These are phyloP conservation scores for Colletotrichum liriopes DNA, from an alignment of 2,329 filamentous ascomycete species.

Conservation along the genomic window DNA sequence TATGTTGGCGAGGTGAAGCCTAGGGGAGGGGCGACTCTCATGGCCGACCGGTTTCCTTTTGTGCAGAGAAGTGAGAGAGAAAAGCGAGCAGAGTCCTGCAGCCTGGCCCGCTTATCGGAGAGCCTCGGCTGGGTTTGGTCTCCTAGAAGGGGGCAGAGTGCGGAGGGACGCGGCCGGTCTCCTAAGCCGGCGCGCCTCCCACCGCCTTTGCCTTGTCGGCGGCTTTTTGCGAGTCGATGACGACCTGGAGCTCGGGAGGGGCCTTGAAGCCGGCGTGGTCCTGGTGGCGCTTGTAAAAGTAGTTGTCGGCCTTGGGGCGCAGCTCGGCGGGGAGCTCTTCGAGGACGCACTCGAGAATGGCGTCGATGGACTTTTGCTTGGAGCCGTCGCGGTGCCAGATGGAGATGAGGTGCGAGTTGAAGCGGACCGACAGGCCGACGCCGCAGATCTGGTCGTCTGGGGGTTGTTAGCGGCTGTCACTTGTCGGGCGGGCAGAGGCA, in stretches of 20 bases:
- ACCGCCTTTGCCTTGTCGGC: slow-evolving; percentile 54
- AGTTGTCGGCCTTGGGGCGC: slow-evolving; percentile 78
- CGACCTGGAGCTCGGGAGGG: slow-evolving; percentile 71
- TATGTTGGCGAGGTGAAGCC: slow-evolving; percentile 13
- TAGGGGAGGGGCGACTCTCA: background rate
- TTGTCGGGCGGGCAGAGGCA: background rate
- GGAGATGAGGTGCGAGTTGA: slow-evolving; percentile 89
- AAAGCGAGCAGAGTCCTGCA: background rate
- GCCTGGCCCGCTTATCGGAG: background rate
- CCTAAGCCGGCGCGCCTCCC: slow-evolving; percentile 30
- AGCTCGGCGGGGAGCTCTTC: slow-evolving; percentile 81
- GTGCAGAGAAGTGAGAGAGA: slow-evolving; percentile 26
- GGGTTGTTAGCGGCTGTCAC: slow-evolving; percentile 9
- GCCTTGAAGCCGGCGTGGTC: slow-evolving; percentile 88
- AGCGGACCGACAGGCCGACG: slow-evolving; percentile 88
- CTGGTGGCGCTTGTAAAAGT: slow-evolving; percentile 91
- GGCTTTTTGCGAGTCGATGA: slow-evolving; percentile 70
- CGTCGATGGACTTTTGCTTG: slow-evolving; percentile 84
- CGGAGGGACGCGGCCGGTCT: slow-evolving; percentile 2
- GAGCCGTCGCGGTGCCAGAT: slow-evolving; percentile 94
- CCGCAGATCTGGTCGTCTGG: slow-evolving; percentile 92
- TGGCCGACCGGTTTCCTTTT: slow-evolving; percentile 13
- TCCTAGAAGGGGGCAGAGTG: slow-evolving; percentile 32
- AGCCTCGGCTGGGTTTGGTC: background rate
- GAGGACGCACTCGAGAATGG: slow-evolving; percentile 80